Base-by-base conservation (phyloP, 2,329 filamentous ascomycete genomes). In the Cordyceps cicadae region DNA sequence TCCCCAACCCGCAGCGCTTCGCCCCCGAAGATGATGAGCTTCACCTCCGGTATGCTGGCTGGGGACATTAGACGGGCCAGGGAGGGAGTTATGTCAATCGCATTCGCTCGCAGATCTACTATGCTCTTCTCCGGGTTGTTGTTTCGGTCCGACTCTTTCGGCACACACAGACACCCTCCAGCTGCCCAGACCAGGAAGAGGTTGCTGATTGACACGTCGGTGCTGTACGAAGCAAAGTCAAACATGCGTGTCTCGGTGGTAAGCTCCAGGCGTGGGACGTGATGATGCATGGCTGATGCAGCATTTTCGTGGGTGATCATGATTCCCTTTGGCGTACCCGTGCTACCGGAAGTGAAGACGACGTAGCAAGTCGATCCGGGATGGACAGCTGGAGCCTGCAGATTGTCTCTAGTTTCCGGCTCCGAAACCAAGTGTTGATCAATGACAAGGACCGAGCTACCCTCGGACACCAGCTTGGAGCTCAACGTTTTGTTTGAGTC, bases 281-380 rank as follows among this genome's bases (percentile, higher is more conserved):
- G 19, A 3, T 60, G 26, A 66, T 68, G 70, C 3, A 69, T 67
- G 2, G 64, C 61, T 50, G 66, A 67, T 62, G 41, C 39, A 21
- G 57, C 58, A 32, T 32, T 55, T 19, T 19, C 21, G n/a, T 63
- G 61, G 2, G 41, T 49, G 17, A 63, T 29, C 11, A 62, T 29
- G 11, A 65, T 55, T 3, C 64, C 78, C 69, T 81, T 82, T 2
- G 80, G 80, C 24, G 69, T 70, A 6, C 80, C 80, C 0, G 80
- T 81, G 24, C 76, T 80, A 17, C 80, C 80, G 5, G 78, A 81
- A 19, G 80, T 82, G 64, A 81, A 82, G 67, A 81, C 76, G 64
- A 80, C 76, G 34, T 67, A 70, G 34, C 34, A 37, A 37, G 34
- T 37, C 12, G 34, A 37, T 11, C 12, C 34, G 3, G 15, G 63